Conservation (phyloP, 2,329 filamentous ascomycete genomes). For the Aspergillus latus region DNA sequence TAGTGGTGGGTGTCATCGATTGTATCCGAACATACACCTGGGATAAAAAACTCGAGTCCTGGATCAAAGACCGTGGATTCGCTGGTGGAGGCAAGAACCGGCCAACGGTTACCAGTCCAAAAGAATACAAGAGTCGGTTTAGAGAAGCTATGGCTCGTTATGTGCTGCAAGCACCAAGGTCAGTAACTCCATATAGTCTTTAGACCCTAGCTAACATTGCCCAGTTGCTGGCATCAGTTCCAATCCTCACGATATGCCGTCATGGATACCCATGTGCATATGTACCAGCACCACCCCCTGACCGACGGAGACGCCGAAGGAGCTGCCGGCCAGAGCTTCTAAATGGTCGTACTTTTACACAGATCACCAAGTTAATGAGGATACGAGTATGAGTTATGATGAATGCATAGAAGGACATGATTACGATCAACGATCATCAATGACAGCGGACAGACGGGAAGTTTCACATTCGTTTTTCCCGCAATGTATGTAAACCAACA, state of each 20-base stretch:
- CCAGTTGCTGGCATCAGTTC: constrained; percentile 50
- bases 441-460: background rate
- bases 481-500: constrained; percentile 1
- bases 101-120: constrained; percentile 94
- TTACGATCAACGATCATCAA: background rate
- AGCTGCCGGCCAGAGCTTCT: constrained; percentile 5
- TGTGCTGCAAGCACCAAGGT: constrained; percentile 54
- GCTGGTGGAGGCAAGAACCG: constrained; percentile 75
- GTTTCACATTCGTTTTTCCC: background rate
- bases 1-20: constrained; percentile 97
- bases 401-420: constrained; percentile 6
- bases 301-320: constrained; percentile 27
- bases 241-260: constrained; percentile 33
- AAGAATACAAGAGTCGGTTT: constrained; percentile 96
- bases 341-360: background rate
- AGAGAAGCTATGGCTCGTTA: constrained; percentile 93
- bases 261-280: constrained; percentile 26
- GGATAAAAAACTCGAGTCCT: constrained; percentile 99
- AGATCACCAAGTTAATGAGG: background rate
- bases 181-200: constrained; percentile 18
- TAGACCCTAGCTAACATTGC: constrained; percentile 4
- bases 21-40: constrained; percentile 98
- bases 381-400: constrained; percentile 8
- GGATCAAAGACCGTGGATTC: constrained; percentile 96
- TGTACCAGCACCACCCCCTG: constrained; percentile 10